Percentiles rank a stretch among this genome's conserved stretches.
Evolutionary conservation across 768 basidiomycete species (phyloP).

Genomic region (Amyloporia xantha): DNA sequence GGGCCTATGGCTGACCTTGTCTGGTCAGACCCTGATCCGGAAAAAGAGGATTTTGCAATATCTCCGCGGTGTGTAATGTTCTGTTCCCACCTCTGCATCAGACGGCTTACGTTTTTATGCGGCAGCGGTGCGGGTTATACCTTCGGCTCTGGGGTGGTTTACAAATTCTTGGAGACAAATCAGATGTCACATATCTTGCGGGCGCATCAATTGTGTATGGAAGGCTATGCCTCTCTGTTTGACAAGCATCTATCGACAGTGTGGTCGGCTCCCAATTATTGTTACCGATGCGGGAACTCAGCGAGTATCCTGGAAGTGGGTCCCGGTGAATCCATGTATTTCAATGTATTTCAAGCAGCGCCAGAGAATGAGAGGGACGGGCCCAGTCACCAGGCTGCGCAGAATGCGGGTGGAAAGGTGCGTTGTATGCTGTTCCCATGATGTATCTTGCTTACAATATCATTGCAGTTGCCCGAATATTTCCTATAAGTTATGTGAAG

Average conservation of each 20-base stretch:
- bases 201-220: slow-evolving; percentile 99
- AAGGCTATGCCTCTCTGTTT: slow-evolving; percentile 96
- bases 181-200: slow-evolving; percentile 96
- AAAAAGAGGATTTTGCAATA: slow-evolving; percentile 99
- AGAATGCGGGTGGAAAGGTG: slow-evolving; percentile 70
- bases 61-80: slow-evolving; percentile 83
- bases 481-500: slow-evolving; percentile 40
- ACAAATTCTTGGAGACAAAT: slow-evolving; percentile 95
- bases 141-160: slow-evolving; percentile 95
- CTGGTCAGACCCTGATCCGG: slow-evolving; percentile 99
- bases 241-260: slow-evolving; percentile 94
- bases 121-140: slow-evolving; percentile 95
- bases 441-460: background rate
- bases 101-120: background rate
- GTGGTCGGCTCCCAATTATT: slow-evolving; percentile 98
- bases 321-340: slow-evolving; percentile 80
- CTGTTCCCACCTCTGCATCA: slow-evolving; percentile 2
- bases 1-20: slow-evolving; percentile 99
- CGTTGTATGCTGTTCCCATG: slow-evolving; percentile 10
- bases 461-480: slow-evolving; percentile 67
- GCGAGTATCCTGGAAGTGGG: slow-evolving; percentile 96
- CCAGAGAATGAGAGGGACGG: slow-evolving; percentile 97
- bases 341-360: slow-evolving; percentile 98
- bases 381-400: slow-evolving; percentile 69
- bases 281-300: slow-evolving; percentile 96